phyloP scores from a whole-genome alignment of 768 basidiomycete genomes.

The Nevesoporus exiguus region DNA sequence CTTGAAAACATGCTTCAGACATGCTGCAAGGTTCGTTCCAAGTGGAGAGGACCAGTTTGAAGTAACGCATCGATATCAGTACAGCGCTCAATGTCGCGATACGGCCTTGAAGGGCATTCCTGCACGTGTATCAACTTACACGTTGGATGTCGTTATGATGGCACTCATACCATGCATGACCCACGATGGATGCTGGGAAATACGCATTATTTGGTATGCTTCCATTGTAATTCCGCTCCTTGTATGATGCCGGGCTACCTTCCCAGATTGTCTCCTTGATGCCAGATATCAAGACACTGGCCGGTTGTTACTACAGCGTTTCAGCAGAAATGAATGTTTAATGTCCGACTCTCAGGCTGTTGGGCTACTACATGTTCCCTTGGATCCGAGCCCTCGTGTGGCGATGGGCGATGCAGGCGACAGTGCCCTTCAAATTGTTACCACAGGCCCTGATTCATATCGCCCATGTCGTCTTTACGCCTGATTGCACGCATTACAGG shows the following conservation, averaged over 20 bases:
- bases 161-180: too few relatives aligned
- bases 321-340: not conserved
- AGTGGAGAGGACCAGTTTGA: too few relatives aligned
- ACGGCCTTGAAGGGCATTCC: too few relatives aligned
- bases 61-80: too few relatives aligned
- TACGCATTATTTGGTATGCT: not conserved
- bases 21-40: too few relatives aligned
- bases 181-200: too few relatives aligned
- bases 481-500: conserved; percentile 11
- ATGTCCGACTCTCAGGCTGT: not conserved
- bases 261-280: not conserved
- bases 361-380: not conserved
- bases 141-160: not conserved
- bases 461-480: not conserved
- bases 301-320: too few relatives aligned
- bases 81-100: too few relatives aligned
- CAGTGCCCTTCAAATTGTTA: not conserved
- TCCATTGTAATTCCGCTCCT: not conserved
- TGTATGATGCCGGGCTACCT: not conserved
- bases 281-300: too few relatives aligned
- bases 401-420: not conserved
- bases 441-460: conserved; percentile 2
- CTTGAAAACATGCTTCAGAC: too few relatives aligned
- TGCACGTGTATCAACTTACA: too few relatives aligned
- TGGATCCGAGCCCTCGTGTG: not conserved